Conservation (phyloP, 192 early-diverging fungal species). For the Coemansia erecta region DNA sequence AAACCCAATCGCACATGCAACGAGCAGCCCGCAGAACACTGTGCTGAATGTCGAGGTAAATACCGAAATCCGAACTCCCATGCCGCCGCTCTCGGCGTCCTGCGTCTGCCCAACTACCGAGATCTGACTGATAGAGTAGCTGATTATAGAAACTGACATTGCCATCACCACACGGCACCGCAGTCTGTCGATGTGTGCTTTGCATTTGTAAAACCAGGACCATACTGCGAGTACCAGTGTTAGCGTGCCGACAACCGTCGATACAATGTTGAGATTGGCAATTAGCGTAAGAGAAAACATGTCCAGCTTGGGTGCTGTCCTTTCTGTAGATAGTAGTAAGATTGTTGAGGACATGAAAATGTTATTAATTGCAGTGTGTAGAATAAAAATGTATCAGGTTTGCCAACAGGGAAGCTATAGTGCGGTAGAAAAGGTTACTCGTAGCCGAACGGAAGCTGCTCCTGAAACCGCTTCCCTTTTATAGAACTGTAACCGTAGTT, state of each 20-base stretch:
- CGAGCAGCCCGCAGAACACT: conserved; percentile 18
- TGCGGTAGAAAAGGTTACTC: neutral
- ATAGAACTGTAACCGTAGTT: too few species aligned
- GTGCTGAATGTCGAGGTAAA: conserved; percentile 11
- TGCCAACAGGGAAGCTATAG: neutral
- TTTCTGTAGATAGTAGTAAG: neutral
- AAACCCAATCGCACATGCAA: conserved; percentile 19
- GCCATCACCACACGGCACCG: conserved; percentile 26
- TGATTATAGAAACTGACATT: conserved; percentile 11
- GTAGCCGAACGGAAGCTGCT: too few species aligned
- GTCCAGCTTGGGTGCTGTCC: neutral
- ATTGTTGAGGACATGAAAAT: neutral
- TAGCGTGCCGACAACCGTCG: conserved; percentile 3
- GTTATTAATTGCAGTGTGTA: neutral
- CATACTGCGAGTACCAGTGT: conserved; percentile 18
- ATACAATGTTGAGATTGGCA: conserved; percentile 7
- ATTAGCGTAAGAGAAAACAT: neutral
- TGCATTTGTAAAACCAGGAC: conserved; percentile 12
- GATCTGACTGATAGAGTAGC: conserved; percentile 25
- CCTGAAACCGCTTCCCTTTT: too few species aligned
- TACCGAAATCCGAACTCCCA: conserved; percentile 1
- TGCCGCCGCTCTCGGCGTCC: neutral
- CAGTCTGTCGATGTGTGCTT: conserved; percentile 10
- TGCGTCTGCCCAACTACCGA: conserved; percentile 6
- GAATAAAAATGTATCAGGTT: neutral